Base-by-base conservation (phyloP, 2,329 filamentous ascomycete genomes). In the Aspergillus thermomutatus region DNA sequence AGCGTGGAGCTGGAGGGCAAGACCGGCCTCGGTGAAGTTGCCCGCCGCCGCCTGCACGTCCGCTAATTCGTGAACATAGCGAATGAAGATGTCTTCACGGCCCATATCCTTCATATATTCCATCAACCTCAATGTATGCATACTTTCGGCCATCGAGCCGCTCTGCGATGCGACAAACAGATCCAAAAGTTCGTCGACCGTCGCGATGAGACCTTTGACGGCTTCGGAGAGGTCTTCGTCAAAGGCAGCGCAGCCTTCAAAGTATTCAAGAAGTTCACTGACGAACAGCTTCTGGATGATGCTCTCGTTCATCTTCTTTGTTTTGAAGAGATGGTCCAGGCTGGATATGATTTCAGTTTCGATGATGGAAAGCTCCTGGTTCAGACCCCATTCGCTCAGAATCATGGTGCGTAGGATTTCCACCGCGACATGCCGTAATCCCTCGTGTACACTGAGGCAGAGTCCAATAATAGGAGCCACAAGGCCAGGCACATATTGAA, bases 361-460 rank as follows among this genome's bases (percentile, higher is more conserved):
- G 52, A 99, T 90, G 49, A 94, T 87, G 2, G 89, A 89, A 49
- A 99, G 78, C 70, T 97, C 93, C 70, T 96, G 90, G 70, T 92
- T 97, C 61, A 99, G 76, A 17, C 92, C 92, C 94, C 94, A 99
- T 75, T 99, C 94, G 75, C 92, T 96, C 64, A 97, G 87, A 67
- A 99, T 96, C 94, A 99, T 99, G 2, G 92, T 96, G 72, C 96
- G 92, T 60, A 99, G 76, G 21, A 99, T 90, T 71, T 96, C 90
- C 28, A 97, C 92, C 0, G 93, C 94, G 73, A 96, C 94, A 61
- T 86, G 86, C 58, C 94, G 85, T 55, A 99, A 79, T 3, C 92
- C 92, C 72, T 96, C 91, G 64, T 99, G 94, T 3, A 97, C 92
- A 69, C 93, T 97, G 55, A 99, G 81, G 70, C 94, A 99, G 9